A percentile compares a stretch with the other conserved stretches of the same genome.
phyloP scores from a whole-genome alignment of 768 basidiomycete species.

The Leccinum imitatum region DNA sequence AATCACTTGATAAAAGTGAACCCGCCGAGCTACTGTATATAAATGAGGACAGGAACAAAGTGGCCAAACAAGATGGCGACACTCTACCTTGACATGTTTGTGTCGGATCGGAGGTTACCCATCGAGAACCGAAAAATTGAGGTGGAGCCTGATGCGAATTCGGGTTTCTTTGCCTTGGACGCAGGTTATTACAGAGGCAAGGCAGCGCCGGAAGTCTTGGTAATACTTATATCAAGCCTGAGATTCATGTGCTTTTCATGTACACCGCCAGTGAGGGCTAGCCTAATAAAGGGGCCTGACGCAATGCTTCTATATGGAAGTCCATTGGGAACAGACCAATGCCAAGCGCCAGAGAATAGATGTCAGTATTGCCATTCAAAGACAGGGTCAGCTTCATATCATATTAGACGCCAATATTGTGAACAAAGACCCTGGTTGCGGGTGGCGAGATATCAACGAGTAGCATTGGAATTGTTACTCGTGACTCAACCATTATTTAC shows the following conservation, averaged over 20 bases:
- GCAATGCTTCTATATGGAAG: neutral
- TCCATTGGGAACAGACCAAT: neutral
- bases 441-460: neutral
- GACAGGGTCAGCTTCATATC: neutral
- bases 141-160: neutral
- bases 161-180: neutral
- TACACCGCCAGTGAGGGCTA: neutral
- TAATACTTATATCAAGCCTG: too few species aligned
- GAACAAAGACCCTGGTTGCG: neutral
- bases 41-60: neutral
- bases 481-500: neutral
- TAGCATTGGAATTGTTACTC: neutral
- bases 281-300: neutral
- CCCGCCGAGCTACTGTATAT: neutral
- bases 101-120: neutral
- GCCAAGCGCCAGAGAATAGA: neutral
- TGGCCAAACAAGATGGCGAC: neutral
- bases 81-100: neutral
- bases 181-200: neutral
- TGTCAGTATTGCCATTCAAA: neutral
- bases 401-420: neutral
- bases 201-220: neutral
- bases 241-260: neutral
- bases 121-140: neutral
- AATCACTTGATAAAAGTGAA: neutral